Conservation (phyloP, 257 asterid species). For the Haberlea rhodopensis region DNA sequence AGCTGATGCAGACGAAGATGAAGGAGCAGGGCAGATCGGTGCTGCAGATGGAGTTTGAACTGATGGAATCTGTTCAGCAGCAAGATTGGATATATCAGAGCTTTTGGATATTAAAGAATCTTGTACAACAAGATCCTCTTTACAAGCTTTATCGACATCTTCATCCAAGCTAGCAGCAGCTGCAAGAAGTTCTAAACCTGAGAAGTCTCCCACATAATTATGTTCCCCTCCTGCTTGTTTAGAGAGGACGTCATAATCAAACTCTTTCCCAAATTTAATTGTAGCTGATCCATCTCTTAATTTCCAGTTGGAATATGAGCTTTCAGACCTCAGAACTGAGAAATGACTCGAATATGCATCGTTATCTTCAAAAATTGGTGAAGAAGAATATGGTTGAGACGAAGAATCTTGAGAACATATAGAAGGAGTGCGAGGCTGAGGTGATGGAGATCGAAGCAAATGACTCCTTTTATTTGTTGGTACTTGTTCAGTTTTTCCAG, state of each 20-base stretch:
- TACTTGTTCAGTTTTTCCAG: slow-evolving; percentile 44
- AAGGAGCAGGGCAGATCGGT: too few species aligned
- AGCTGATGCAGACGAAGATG: too few species aligned
- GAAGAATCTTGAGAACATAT: slow-evolving; percentile 34
- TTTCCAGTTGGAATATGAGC: slow-evolving; percentile 34
- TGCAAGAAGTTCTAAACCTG: slow-evolving; percentile 85
- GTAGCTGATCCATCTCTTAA: slow-evolving; percentile 25
- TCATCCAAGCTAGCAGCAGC: slow-evolving; percentile 67
- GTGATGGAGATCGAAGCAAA: slow-evolving; percentile 42
- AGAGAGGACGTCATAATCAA: slow-evolving; percentile 26
- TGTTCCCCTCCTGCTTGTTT: slow-evolving; percentile 28
- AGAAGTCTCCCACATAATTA: slow-evolving; percentile 52
- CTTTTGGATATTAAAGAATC: slow-evolving; percentile 33
- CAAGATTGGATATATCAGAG: slow-evolving; percentile 30
- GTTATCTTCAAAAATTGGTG: slow-evolving; percentile 44
- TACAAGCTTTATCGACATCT: slow-evolving; percentile 27
- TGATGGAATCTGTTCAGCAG: too few species aligned
- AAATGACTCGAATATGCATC: slow-evolving; percentile 37
- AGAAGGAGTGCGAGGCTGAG: slow-evolving; percentile 34
- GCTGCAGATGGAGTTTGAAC: too few species aligned
- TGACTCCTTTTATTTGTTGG: slow-evolving; percentile 72
- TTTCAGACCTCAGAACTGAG: slow-evolving; percentile 34
- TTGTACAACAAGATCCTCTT: slow-evolving; percentile 36
- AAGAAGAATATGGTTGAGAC: slow-evolving; percentile 33
- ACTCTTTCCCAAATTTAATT: slow-evolving; percentile 23